These are phyloP conservation scores for Cryphonectria naterciae DNA, from an alignment of 2,329 filamentous ascomycete species.

Conservation along the genomic window DNA sequence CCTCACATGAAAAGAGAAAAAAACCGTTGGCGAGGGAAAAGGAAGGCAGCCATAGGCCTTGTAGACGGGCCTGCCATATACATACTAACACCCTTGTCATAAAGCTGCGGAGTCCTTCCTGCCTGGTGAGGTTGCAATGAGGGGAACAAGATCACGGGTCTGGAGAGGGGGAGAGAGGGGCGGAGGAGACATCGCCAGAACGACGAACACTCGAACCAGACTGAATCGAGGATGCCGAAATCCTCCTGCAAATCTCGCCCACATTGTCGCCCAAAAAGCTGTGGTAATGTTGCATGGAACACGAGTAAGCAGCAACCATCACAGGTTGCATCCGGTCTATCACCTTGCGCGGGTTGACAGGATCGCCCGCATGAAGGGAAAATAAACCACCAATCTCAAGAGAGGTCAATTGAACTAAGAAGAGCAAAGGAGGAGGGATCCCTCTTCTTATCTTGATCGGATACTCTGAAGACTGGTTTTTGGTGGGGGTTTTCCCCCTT, in stretches of 20 bases:
- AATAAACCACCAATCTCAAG: slow-evolving; percentile 1
- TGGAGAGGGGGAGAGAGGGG: not conserved
- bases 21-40: not conserved
- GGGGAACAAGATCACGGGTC: not conserved
- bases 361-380: slow-evolving; percentile 1
- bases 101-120: not conserved
- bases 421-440: not conserved
- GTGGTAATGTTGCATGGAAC: slow-evolving; percentile 1
- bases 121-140: not conserved
- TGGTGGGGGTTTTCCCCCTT: not conserved
- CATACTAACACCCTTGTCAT: not conserved
- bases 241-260: not conserved
- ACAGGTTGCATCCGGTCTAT: slow-evolving; percentile 12
- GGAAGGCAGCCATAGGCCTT: not conserved
- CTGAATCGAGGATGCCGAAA: not conserved
- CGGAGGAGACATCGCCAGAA: not conserved
- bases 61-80: not conserved
- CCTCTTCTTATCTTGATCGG: not conserved
- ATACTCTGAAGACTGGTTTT: not conserved
- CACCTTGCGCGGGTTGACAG: not conserved
- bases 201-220: not conserved
- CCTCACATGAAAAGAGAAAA: not conserved
- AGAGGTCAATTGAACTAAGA: not conserved
- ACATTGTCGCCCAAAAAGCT: not conserved
- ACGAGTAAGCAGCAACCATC: slow-evolving; percentile 1